Percentiles rank a stretch among this genome's conserved stretches.
Conservation (phyloP, 164 flowering plant genomes). For the Sedum album region DNA sequence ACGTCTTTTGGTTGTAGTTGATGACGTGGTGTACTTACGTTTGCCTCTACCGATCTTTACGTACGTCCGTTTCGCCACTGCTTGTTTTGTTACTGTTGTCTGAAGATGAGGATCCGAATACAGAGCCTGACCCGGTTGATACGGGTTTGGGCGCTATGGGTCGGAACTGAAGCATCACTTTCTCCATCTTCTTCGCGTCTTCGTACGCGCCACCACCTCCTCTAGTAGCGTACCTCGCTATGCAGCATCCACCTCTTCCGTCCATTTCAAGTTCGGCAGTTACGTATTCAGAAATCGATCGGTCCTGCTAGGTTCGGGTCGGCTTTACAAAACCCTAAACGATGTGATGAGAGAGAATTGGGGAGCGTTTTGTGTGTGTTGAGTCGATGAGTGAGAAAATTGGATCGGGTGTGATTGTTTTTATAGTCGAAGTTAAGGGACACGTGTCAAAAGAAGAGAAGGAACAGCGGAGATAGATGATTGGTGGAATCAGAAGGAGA, state of each 20-base stretch:
- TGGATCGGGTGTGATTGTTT: not conserved
- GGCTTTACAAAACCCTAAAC: not conserved
- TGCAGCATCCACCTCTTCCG: slow-evolving; percentile 67
- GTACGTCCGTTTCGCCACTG: slow-evolving; percentile 3
- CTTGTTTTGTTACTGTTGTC: slow-evolving; percentile 13
- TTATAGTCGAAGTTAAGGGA: not conserved
- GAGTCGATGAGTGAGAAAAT: not conserved
- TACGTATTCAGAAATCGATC: not conserved
- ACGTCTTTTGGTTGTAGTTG: slow-evolving; percentile 2
- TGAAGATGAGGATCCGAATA: slow-evolving; percentile 19
- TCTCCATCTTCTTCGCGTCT: slow-evolving; percentile 30
- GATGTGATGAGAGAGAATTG: not conserved
- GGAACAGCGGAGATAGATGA: not conserved
- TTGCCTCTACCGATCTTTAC: slow-evolving; percentile 25
- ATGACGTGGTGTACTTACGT: slow-evolving; percentile 21
- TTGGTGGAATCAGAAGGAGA: not conserved
- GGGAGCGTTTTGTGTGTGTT: not conserved
- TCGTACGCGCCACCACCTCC: slow-evolving; percentile 27
- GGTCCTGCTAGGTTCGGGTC: not conserved
- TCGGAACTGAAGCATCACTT: slow-evolving; percentile 65
- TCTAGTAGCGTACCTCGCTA: slow-evolving; percentile 41
- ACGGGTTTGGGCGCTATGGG: slow-evolving; percentile 27
- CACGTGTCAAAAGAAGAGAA: not conserved
- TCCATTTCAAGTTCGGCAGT: slow-evolving; percentile 32
- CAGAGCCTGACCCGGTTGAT: slow-evolving; percentile 16